Evolutionary conservation across 805 yeast species (phyloP), one percentile per base, ranked within the genome.

Genomic region (Suhomyces tanzawaensis): DNA sequence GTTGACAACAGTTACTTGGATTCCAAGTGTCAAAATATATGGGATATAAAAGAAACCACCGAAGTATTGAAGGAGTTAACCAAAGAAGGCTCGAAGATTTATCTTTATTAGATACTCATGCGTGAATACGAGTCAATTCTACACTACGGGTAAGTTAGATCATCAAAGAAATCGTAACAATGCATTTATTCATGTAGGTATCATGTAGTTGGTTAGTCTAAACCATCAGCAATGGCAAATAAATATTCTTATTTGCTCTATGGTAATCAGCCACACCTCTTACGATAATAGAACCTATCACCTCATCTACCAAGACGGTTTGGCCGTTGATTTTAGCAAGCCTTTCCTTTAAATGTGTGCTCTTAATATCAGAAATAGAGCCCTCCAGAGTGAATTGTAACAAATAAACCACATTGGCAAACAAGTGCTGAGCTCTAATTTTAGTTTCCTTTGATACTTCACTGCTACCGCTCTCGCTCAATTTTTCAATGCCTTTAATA

Each of bases 1-100:
- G 64, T 81, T 21, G 91, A 83, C 52, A 72, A 77, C 29, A 64
- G 82, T 4, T 77, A 74, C 49, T 62, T 84, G 48, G 87, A 83
- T 51, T 55, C 69, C 14, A 84, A 83, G 57, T 63, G 71, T 43
- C 79, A 79, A 47, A 72, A 71, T 38, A 63, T 82, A 2, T 80
- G 82, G 77, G 88, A 83, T 40, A 57, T 69, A 24, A 62, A 64
- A 13, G 82, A 76, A 39, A 68, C 77, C 2, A 52, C 64, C 7
- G 52, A 55, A 9, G 55, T 69, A 4, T 52, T 78, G 37, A 71
- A 70, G 42, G 54, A 52, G 6, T 62, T 78, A 37, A 58, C 72
- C 11, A 46, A 57, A 12, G 57, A 62, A 3, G 71, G 76, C 2
- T 62, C 79, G 4, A 73, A 74, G 45, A 55, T 82, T 1, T 79